Evolutionary conservation across 495 filamentous ascomycete genomes (phyloP), one percentile per base, ranked within the genome.

Genomic region (Ramalina intermedia): DNA sequence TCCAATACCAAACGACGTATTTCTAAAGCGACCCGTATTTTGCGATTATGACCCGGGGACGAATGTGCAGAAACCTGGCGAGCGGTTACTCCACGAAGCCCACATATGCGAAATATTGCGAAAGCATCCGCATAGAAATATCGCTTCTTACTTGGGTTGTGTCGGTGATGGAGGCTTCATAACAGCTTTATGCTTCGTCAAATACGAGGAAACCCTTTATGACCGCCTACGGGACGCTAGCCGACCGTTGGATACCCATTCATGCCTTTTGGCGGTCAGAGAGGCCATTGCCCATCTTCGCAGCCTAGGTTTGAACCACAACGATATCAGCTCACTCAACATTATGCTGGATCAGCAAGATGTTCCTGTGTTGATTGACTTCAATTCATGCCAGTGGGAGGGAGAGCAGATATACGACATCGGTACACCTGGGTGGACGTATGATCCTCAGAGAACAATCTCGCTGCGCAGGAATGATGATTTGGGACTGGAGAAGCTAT

Each of bases 351-450:
- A 63, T 18, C 55, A 14, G 8, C 46, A 63, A 16, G 56, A 61
- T 20, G 55, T 50, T 18, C 57, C 61, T 26, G 45, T 71, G 48
- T 61, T 71, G 20, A 63, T 68, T 33, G 66, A 71, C 56, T 71
- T 71, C 43, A 63, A 65, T 55, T 64, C 61, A 16, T 65, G 52
- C 47, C 55, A 59, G 45, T 17, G 13, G 9, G 49, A 65, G 29
- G 58, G 56, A 39, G 53, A 54, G 9, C 26, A 33, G 8, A 36
- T 18, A 18, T 38, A 9, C 9, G 29, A 29, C 14, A 13, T 16
- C 6, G 51, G 51, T 21, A 53, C 51, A 49, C 24, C 37, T 1
- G 46, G 33, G 16, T 53, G 51, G 51, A 46, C 37, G 29, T 6
- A 29, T 29, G 27, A 6, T 29, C 27, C 27, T 29, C 27, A 6